Conservation (phyloP, 129 eudicot genomes). For the Scalesia atractyloides region DNA sequence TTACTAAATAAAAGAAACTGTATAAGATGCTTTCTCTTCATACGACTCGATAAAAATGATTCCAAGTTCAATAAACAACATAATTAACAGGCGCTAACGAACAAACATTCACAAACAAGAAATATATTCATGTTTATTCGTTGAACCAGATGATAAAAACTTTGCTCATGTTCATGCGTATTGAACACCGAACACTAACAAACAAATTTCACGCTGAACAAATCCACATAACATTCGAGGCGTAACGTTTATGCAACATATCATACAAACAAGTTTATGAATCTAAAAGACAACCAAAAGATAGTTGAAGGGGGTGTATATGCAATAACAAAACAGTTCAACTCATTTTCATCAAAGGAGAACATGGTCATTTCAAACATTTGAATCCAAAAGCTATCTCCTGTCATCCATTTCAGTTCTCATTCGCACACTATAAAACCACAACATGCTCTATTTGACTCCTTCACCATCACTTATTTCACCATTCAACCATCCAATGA, state of each 20-base stretch:
- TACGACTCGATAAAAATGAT: no score
- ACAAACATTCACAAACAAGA: no score
- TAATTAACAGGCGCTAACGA: no score
- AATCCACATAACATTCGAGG: no score
- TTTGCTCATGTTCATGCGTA: no score
- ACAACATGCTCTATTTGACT: not conserved
- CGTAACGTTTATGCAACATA: not conserved
- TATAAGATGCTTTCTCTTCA: no score
- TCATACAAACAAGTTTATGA: conserved; percentile 9
- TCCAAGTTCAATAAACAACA: no score
- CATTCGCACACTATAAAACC: conserved; percentile 25
- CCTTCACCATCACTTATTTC: conserved; percentile 36
- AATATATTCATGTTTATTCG: no score
- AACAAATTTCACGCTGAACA: no score
- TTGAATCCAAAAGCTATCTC: conserved; percentile 29
- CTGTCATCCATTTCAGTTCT: conserved; percentile 43
- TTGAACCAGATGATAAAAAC: no score
- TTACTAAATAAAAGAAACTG: no score
- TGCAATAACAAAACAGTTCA: not conserved
- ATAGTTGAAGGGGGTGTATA: conserved; percentile 23
- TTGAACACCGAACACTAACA: no score
- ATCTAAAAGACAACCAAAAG: conserved; percentile 14
- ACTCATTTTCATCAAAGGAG: conserved; percentile 11
- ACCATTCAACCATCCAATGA: conserved; percentile 21
- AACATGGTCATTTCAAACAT: conserved; percentile 17